A percentile compares a stretch with the other conserved stretches of the same genome.
Evolutionary conservation across 345 rosid species (phyloP).

Genomic region (Cardamine occulta): DNA sequence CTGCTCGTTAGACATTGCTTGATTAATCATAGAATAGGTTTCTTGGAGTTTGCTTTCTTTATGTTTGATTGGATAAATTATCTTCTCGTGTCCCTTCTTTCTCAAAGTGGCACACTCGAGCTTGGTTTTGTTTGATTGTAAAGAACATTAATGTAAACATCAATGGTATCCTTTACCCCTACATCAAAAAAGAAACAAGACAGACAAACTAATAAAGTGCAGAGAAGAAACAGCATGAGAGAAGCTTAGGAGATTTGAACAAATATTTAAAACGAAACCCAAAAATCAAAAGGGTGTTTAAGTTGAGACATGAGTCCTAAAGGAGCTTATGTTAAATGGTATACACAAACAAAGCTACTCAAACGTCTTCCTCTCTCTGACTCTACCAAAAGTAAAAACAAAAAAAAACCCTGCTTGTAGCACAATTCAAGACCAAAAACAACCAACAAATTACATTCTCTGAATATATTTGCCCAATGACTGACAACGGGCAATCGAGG

Average conservation of each 20-base stretch:
- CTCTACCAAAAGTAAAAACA: conserved; percentile 24
- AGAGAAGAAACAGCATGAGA: not conserved
- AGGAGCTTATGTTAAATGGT: conserved; percentile 35
- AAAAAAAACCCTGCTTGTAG: not conserved
- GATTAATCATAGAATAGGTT: conserved; percentile 16
- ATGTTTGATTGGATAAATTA: not conserved
- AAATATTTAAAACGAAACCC: conserved; percentile 10
- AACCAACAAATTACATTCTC: conserved; percentile 40
- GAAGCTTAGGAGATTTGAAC: not conserved
- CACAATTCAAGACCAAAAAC: conserved; percentile 18
- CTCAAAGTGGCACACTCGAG: conserved; percentile 3
- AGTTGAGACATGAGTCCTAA: conserved; percentile 7
- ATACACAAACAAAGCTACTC: conserved; percentile 39
- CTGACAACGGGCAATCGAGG: conserved; percentile 25
- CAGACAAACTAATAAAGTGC: not conserved
- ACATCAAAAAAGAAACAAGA: not conserved
- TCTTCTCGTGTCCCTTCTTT: not conserved
- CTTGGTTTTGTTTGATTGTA: not conserved
- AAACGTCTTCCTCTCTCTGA: conserved; percentile 3
- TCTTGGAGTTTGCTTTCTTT: not conserved
- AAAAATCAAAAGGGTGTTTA: conserved; percentile 6
- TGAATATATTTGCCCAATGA: conserved; percentile 27
- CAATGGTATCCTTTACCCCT: not conserved
- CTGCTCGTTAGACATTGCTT: not conserved
- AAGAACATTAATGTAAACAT: not conserved